These are phyloP conservation scores for Torrubiellomyces zombiae DNA, from an alignment of 2,329 filamentous ascomycete genomes.

Conservation along the genomic window DNA sequence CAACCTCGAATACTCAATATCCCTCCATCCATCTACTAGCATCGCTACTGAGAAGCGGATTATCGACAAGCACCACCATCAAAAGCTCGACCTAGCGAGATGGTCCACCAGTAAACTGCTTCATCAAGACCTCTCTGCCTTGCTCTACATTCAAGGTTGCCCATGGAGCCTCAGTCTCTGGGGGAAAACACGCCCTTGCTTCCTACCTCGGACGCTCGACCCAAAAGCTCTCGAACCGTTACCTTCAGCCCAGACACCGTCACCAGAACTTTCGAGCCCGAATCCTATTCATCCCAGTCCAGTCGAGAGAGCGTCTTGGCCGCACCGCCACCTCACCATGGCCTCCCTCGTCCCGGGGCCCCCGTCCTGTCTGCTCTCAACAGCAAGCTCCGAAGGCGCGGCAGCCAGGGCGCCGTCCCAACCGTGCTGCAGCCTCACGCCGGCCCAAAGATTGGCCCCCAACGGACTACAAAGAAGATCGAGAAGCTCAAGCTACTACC, in stretches of 20 bases:
- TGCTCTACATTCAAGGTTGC: too few relatives aligned
- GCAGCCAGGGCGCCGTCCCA: constrained; percentile 50
- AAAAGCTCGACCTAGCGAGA: too few relatives aligned
- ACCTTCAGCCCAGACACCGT: constrained; percentile 61
- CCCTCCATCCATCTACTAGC: too few relatives aligned
- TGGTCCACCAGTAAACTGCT: too few relatives aligned
- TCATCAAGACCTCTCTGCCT: too few relatives aligned
- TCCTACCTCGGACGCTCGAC: constrained; percentile 16
- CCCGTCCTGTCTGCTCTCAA: constrained; percentile 66
- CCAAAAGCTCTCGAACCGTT: constrained; percentile 43
- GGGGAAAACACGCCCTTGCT: constrained; percentile 21
- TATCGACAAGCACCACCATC: too few relatives aligned
- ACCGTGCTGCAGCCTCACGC: constrained; percentile 18
- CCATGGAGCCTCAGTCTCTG: constrained; percentile 12
- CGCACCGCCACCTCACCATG: constrained; percentile 19
- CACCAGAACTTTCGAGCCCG: constrained; percentile 41
- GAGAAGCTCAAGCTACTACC: constrained; percentile 97
- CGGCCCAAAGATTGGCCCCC: constrained; percentile 68
- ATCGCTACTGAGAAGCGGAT: too few relatives aligned
- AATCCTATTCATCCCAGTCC: constrained; percentile 14
- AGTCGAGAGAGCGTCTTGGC: constrained; percentile 7
- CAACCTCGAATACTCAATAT: too few relatives aligned
- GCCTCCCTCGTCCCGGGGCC: constrained; percentile 21
- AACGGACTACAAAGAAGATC: constrained; percentile 85
- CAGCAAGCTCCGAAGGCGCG: constrained; percentile 70